Evolutionary conservation across 1,284 basidiomycete species (phyloP).

Genomic region (Paramarasmius palmivorus): DNA sequence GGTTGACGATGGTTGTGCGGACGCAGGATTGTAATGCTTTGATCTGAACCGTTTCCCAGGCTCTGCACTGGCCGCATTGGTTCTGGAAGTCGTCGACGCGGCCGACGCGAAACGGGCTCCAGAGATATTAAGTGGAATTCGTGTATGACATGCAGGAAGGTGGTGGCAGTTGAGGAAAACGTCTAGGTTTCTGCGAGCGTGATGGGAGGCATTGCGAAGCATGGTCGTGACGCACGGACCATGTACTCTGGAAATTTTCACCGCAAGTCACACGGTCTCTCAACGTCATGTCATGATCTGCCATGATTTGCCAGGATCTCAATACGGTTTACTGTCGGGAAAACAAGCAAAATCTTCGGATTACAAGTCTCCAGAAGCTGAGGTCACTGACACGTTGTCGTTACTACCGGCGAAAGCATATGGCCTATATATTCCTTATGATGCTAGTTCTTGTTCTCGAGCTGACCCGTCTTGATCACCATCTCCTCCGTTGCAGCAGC

Average conservation of each 20-base stretch:
- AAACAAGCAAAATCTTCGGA: too few relatives aligned
- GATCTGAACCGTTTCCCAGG: slow-evolving; percentile 12
- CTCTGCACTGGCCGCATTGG: slow-evolving; percentile 14
- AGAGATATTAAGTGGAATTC: too few relatives aligned
- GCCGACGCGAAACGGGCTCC: not conserved
- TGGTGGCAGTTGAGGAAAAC: not conserved
- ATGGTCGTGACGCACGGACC: not conserved
- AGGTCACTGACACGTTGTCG: too few relatives aligned
- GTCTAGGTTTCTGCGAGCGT: not conserved
- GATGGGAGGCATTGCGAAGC: not conserved
- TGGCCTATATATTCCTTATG: too few relatives aligned
- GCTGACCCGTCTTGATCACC: not conserved
- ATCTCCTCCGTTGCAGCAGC: not conserved
- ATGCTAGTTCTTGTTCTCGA: not conserved
- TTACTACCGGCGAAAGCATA: too few relatives aligned
- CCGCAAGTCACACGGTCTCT: not conserved
- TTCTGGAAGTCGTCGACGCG: not conserved
- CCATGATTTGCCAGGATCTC: too few relatives aligned
- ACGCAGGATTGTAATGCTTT: slow-evolving; percentile 11
- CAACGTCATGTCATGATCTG: not conserved
- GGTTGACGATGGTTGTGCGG: slow-evolving; percentile 8
- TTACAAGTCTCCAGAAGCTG: too few relatives aligned
- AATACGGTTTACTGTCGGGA: too few relatives aligned
- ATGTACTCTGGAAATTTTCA: not conserved
- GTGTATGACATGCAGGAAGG: not conserved